phyloP scores from a whole-genome alignment of 139 green algal species.

The Dunaliella primolecta region DNA sequence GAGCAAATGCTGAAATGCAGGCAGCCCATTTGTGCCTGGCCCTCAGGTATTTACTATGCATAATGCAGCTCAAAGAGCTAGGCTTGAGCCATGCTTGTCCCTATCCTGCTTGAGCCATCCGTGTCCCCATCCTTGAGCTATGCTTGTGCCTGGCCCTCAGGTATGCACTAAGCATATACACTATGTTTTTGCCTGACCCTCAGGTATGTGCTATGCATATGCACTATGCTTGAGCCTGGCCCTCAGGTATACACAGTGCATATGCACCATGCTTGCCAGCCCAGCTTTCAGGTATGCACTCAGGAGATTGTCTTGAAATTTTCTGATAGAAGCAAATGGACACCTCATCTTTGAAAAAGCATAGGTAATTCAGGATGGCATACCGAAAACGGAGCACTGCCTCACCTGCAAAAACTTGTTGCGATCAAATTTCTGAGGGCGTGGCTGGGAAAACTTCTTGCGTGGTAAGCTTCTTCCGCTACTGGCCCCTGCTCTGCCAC shows the following conservation, averaged over 20 bases:
- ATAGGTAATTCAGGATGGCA: too few species aligned
- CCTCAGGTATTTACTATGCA: too few species aligned
- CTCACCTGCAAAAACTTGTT: slow-evolving; percentile 71
- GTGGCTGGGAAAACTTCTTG: not conserved
- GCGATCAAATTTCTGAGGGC: slow-evolving; percentile 60
- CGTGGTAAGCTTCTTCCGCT: not conserved
- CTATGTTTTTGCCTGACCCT: not conserved
- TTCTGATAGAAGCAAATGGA: too few species aligned
- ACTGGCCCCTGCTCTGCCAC: not conserved
- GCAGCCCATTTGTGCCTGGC: not conserved
- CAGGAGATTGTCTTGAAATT: too few species aligned
- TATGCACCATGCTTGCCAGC: not conserved
- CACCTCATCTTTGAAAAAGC: too few species aligned
- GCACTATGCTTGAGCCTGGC: not conserved
- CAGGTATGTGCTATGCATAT: too few species aligned
- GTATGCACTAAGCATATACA: not conserved
- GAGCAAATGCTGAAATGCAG: not conserved
- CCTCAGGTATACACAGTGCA: not conserved
- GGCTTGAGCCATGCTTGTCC: too few species aligned
- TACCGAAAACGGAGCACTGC: not conserved
- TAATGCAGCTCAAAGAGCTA: not conserved
- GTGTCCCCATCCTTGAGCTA: too few species aligned
- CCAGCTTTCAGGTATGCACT: not conserved
- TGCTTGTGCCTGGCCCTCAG: not conserved
- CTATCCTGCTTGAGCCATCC: too few species aligned